Conservation (phyloP, 2,329 filamentous ascomycete species). For the Monilinia aucupariae region DNA sequence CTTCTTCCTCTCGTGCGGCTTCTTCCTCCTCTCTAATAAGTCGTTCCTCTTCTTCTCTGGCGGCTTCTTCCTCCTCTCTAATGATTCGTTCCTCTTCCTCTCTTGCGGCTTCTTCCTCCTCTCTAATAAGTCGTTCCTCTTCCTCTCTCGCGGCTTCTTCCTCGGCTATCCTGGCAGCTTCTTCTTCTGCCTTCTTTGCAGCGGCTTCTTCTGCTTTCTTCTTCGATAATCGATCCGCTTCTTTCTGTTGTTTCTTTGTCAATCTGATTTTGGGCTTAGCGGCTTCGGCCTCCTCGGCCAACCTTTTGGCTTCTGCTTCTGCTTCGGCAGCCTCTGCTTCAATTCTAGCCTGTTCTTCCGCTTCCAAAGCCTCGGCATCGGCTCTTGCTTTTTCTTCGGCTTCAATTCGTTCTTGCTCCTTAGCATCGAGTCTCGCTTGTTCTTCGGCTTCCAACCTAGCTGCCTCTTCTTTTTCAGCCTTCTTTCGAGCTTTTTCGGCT, state of each 20-base stretch:
- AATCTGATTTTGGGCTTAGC: conserved; percentile 37
- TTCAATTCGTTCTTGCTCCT: conserved; percentile 32
- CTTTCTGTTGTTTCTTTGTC: conserved; percentile 47
- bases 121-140: conserved; percentile 37
- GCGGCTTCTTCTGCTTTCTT: conserved; percentile 45
- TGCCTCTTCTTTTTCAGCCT: conserved; percentile 46
- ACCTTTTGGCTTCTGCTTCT: conserved; percentile 32
- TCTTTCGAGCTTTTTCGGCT: conserved; percentile 46
- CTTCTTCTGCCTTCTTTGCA: conserved; percentile 35
- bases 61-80: conserved; percentile 38
- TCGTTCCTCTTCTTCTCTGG: conserved; percentile 38
- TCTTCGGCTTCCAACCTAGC: conserved; percentile 27
- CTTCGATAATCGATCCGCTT: conserved; percentile 40
- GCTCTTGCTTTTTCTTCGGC: conserved; percentile 43
- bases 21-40: conserved; percentile 39
- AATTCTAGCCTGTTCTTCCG: conserved; percentile 40
- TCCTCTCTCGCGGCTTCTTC: conserved; percentile 36
- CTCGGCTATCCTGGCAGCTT: conserved; percentile 42
- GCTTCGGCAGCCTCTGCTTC: conserved; percentile 31
- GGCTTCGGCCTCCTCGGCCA: conserved; percentile 36
- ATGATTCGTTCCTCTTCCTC: conserved; percentile 37
- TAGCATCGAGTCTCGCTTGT: conserved; percentile 27
- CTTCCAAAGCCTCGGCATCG: conserved; percentile 46
- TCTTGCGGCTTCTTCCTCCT: conserved; percentile 37
- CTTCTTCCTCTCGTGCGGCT: conserved; percentile 38